Evolutionary conservation across 805 yeast species (phyloP).

Genomic region (Zygotorulaspora danielsina): DNA sequence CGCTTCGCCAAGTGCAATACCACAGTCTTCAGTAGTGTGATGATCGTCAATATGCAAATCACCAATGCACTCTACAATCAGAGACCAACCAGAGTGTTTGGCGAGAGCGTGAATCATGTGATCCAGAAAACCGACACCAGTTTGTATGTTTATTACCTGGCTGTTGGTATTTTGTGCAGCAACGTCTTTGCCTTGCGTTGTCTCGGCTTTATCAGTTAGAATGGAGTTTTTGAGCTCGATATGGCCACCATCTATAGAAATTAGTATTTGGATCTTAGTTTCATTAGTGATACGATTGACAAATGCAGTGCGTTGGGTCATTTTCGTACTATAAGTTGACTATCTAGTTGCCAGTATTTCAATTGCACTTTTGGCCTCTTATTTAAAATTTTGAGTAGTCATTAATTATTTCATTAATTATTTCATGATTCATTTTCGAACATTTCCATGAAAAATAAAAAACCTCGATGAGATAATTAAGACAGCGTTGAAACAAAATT

Average conservation of each 20-base stretch:
- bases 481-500: too few relatives aligned
- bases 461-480: not conserved
- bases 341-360: too few relatives aligned
- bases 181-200: constrained; percentile 39
- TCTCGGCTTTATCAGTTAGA: constrained; percentile 35
- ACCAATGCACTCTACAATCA: constrained; percentile 84
- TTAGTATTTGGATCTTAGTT: constrained; percentile 82
- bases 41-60: constrained; percentile 96
- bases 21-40: constrained; percentile 94
- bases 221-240: constrained; percentile 60
- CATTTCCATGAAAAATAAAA: not conserved
- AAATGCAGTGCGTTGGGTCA: constrained; percentile 34
- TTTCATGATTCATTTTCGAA: not conserved
- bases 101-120: constrained; percentile 98
- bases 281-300: constrained; percentile 75
- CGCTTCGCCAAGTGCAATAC: constrained; percentile 84
- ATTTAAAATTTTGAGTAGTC: not conserved
- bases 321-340: constrained; percentile 4
- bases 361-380: too few relatives aligned
- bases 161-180: constrained; percentile 67
- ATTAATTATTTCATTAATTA: not conserved
- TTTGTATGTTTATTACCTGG: constrained; percentile 74
- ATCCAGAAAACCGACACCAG: constrained; percentile 93
- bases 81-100: constrained; percentile 94
- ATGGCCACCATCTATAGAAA: constrained; percentile 83